Evolutionary conservation across 176 grass and related monocot genomes (phyloP).

Genomic region (Lolium rigidum): DNA sequence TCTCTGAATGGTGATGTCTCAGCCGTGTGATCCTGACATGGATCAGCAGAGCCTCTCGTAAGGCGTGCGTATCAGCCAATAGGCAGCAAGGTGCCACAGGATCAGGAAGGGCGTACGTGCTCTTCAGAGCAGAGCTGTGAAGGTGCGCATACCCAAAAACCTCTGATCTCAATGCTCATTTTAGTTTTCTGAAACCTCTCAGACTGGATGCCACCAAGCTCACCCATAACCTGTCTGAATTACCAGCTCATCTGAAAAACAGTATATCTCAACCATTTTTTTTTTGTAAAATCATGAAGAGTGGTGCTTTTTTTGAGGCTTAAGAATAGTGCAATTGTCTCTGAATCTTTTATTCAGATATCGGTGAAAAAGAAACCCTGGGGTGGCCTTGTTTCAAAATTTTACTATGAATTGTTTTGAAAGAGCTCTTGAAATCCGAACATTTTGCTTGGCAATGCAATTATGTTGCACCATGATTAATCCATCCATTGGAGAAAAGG

Average conservation of each 20-base stretch:
- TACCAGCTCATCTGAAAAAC: neutral
- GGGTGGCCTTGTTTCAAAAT: no score
- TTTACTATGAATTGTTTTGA: no score
- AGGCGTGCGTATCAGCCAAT: slow-evolving; percentile 50
- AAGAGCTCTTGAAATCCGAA: neutral
- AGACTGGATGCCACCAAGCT: neutral
- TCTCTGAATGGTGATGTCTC: slow-evolving; percentile 2
- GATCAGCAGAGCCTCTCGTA: slow-evolving; percentile 21
- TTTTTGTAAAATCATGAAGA: neutral
- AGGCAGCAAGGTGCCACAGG: slow-evolving; percentile 9
- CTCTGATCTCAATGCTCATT: slow-evolving; percentile 31
- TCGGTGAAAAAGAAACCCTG: no score
- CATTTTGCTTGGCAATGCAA: neutral
- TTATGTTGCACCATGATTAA: slow-evolving; percentile 21
- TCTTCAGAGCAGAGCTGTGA: slow-evolving; percentile 23
- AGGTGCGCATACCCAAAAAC: slow-evolving; percentile 48
- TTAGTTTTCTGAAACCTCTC: neutral
- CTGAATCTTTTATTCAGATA: no score
- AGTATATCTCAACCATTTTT: no score
- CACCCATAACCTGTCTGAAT: neutral
- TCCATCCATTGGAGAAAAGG: neutral
- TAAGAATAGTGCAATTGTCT: no score
- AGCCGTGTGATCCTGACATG: slow-evolving; percentile 28
- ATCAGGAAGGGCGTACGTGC: slow-evolving; percentile 15
- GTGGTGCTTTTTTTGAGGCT: neutral